phyloP scores from a whole-genome alignment of 2,329 filamentous ascomycete species.

The Drechslera avenae region DNA sequence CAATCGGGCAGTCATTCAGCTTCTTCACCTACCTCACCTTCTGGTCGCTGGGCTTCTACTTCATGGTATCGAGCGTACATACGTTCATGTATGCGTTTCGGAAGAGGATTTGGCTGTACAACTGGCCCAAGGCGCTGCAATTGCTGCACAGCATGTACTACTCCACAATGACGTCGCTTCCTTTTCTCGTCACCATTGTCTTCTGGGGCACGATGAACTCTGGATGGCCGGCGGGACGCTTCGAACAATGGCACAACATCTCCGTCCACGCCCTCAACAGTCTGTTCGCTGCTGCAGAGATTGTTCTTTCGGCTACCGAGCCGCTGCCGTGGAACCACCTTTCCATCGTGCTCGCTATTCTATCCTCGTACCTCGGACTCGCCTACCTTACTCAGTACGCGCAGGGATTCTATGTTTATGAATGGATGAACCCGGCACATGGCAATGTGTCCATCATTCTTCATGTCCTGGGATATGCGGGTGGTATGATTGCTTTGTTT shows the following conservation, averaged over 20 bases:
- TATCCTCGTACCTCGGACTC: conserved; percentile 71
- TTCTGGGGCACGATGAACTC: conserved; percentile 48
- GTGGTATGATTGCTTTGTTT: conserved; percentile 26
- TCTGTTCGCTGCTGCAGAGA: conserved; percentile 72
- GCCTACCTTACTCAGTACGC: conserved; percentile 73
- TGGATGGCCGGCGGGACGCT: conserved; percentile 50
- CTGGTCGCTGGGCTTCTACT: conserved; percentile 82
- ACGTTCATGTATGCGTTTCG: conserved; percentile 63
- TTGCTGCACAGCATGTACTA: conserved; percentile 46
- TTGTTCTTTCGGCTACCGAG: conserved; percentile 68
- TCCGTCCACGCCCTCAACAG: conserved; percentile 77
- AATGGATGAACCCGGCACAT: conserved; percentile 50
- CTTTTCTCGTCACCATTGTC: conserved; percentile 49
- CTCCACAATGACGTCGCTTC: conserved; percentile 45
- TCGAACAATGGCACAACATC: conserved; percentile 61
- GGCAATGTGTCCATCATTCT: conserved; percentile 27
- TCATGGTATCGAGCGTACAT: conserved; percentile 68
- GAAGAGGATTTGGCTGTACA: conserved; percentile 38
- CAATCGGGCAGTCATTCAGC: conserved; percentile 66
- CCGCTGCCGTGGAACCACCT: conserved; percentile 68
- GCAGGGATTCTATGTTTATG: conserved; percentile 75
- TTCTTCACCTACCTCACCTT: conserved; percentile 82
- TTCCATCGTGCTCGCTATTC: conserved; percentile 66
- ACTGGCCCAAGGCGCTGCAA: conserved; percentile 42
- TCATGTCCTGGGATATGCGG: conserved; percentile 32